Base-by-base conservation (phyloP, 2,329 filamentous ascomycete genomes). In the Pyricularia grisea region DNA sequence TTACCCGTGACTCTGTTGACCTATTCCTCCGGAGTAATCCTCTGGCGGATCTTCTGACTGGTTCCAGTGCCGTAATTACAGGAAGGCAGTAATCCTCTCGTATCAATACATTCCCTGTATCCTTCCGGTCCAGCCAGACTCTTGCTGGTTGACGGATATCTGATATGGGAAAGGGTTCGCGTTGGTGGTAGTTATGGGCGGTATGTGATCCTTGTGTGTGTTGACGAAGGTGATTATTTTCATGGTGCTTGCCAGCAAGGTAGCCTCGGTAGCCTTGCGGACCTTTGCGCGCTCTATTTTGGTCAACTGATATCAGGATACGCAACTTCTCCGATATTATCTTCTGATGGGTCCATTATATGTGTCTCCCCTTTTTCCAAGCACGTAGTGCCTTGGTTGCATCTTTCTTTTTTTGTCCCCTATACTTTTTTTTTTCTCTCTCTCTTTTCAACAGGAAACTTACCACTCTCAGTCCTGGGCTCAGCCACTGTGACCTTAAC, bases 131-230 rank as follows among this genome's bases (percentile, higher is more conserved):
- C 93, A 94, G 67, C 90, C 86, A 17, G 91, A 89, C 70, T 89
- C 85, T 75, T 92, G 92, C 69, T 92, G 92, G 76, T 97, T 95
- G 70, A 98, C 88, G 71, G 90, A 87, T 76, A 98, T 97, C 78
- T 94, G 91, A 79, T 97, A 98, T 0, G 94, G 94, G 76, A 98
- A 99, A 0, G 95, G 94, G 78, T 98, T 98, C 66, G 91, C 84
- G 71, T 94, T 92, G 76, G 90, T 93, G 27, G 93, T 95, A 10
- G 93, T 97, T 74, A 98, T 98, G 67, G 94, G 95, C 1, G 95
- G 95, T 73, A 99, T 98, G 79, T 98, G 95, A 75, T 96, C 92
- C 78, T 96, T 97, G 79, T 97, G 91, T 67, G 87, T 83, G 80
- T 97, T 97, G 74, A 92, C 93, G 68, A 92, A 91, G 71, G 89